Evolutionary conservation across 352 stramenopile genomes (phyloP), one percentile per base, ranked within the genome.

Genomic region (Peronospora destructor): DNA sequence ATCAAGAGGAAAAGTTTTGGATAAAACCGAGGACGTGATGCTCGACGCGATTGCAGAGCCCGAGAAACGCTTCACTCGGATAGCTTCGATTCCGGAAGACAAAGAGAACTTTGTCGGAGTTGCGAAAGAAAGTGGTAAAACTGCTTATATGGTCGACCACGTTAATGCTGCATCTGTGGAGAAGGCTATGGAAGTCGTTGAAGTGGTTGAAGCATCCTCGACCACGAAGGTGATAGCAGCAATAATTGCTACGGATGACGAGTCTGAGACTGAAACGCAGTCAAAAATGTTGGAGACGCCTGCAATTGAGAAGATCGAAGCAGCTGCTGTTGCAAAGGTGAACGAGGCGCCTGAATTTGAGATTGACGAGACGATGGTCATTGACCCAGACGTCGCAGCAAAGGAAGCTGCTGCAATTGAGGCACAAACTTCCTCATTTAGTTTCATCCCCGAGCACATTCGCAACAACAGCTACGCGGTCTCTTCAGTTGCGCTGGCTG

Each of bases 361-460:
- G 33, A 57, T 68, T 16, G 60, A 57, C 3, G 60, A 68, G 47
- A 59, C 51, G 0, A 68, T 65, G 60, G 19, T 61, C 13, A 68
- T 68, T n/a, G 50, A 68, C 26, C 46, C 55, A 11, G 46, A 40
- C 11, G 25, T 61, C 9, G 49, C 45, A 40, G 54, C 59, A 49
- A 57, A 64, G 37, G 55, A 61, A 53, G 33, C 36, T 45, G 47
- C 39, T 13, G 37, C 25, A 7, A 14, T 6, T 21, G 41, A 49
- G 25, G 30, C 46, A 29, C 38, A 38, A 56, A 26, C 54, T 2
- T 61, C 59, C 6, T 54, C 47, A 6, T 57, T 44, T n/a, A 46
- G 46, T 29, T 65, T 58, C 34, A 52, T 68, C n/a, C 47, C 58
- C 2, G 48, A 58, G 30, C 53, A 44, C 44, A 14, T 66, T 4